Base-by-base conservation (phyloP, 768 basidiomycete species). In the Rhizopogon vulgaris region DNA sequence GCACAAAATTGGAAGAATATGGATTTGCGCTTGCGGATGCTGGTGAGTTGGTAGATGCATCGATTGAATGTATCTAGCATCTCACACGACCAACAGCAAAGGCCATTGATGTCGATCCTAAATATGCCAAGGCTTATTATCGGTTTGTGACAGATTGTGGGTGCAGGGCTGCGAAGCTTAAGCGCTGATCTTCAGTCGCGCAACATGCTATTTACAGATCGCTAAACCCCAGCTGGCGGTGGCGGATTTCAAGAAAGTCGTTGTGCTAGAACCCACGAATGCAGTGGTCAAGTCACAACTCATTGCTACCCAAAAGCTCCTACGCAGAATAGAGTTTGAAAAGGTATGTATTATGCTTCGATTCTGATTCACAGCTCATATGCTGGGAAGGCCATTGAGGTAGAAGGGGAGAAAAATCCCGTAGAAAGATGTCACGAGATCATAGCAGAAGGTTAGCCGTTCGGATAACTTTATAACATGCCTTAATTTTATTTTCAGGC, bases 1-100 rank as follows among this genome's bases (percentile, higher is more conserved):
- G 95, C 47, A 91, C 94, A 69, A 96, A 90, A 71, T 70, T 98
- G 51, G 89, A 99, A 67, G 85, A 99, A 71, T 87, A 88, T 61
- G 96, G 96, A 3, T 93, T 94, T 63, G 96, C 94, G 14, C 78
- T 95, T 25, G 72, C 74, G 27, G 95, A 97, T 73, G 83, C 92
- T 38, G 82, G 93, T 94, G 62, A 66, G 87, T 79, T 37, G 38
- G 49, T 43, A 6, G 38, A 18, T 39, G 22, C 2, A 4, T 34
- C 14, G 14, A 8, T 34, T 32, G 5, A 34, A 22, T 4, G 32
- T 46, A 43, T 49, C 41, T 52, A 38, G 17, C 15, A 25, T 51
- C 25, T 15, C 34, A 14, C 43, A 52, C 57, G 49, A 53, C 51
- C 38, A 22, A 28, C 59, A 93, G 90, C 79, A 52, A 85, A 84